Conservation (phyloP, 768 basidiomycete species). For the Termitomyces sp. region DNA sequence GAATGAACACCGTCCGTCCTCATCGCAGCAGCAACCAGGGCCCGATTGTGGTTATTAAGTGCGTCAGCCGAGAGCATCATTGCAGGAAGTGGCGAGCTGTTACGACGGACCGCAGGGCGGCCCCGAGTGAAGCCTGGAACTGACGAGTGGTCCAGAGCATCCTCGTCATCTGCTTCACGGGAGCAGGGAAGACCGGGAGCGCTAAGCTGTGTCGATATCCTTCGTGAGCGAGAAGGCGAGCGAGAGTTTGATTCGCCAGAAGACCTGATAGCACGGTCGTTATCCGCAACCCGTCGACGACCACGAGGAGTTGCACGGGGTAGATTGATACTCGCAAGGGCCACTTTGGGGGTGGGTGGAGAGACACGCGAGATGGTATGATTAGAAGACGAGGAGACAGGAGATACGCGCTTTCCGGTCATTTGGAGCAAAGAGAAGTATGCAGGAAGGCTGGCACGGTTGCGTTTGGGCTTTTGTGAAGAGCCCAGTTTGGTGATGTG, state of each 20-base stretch:
- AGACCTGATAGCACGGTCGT: conserved; percentile 25
- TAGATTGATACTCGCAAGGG: conserved; percentile 24
- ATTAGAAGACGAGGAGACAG: conserved; percentile 43
- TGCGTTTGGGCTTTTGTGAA: conserved; percentile 48
- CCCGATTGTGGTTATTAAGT: conserved; percentile 23
- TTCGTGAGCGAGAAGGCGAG: conserved; percentile 36
- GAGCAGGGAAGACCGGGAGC: conserved; percentile 7
- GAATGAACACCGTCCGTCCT: conserved; percentile 19
- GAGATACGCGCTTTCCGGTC: conserved; percentile 32
- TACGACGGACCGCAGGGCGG: conserved; percentile 46
- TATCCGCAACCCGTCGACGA: conserved; percentile 38
- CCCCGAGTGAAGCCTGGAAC: conserved; percentile 37
- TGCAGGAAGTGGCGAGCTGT: conserved; percentile 54
- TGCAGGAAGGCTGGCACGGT: conserved; percentile 69
- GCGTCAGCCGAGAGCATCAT: conserved; percentile 32
- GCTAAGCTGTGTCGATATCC: conserved; percentile 10
- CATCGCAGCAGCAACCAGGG: conserved; percentile 16
- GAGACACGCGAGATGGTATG: conserved; percentile 45
- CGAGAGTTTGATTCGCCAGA: conserved; percentile 29
- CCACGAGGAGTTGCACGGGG: conserved; percentile 47
- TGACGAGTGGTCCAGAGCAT: conserved; percentile 44
- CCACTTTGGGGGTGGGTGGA: conserved; percentile 57
- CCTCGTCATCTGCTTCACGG: conserved; percentile 29
- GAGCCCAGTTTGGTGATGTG: conserved; percentile 22
- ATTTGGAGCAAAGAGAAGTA: conserved; percentile 71